Evolutionary conservation across 2,329 filamentous ascomycete species (phyloP).

Genomic region (Penicillium sp.): DNA sequence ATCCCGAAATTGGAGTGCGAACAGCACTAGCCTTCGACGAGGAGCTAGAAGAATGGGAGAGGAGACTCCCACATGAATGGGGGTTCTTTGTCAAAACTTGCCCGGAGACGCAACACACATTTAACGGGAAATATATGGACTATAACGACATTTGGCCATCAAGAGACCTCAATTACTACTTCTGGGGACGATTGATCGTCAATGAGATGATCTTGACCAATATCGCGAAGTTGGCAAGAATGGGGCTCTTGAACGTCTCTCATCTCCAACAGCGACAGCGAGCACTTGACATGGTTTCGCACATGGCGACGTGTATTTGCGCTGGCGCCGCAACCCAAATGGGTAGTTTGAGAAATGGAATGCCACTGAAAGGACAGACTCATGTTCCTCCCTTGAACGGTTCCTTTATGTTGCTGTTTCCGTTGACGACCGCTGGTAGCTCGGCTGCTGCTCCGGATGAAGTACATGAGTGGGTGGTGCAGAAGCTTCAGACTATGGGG

Average conservation of each 20-base stretch:
- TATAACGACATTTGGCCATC: slow-evolving; percentile 24
- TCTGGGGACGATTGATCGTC: slow-evolving; percentile 20
- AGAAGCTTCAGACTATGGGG: slow-evolving; percentile 21
- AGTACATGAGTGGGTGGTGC: slow-evolving; percentile 22
- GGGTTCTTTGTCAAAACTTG: slow-evolving; percentile 12
- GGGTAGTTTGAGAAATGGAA: slow-evolving; percentile 3
- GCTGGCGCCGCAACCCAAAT: slow-evolving; percentile 22
- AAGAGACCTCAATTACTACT: slow-evolving; percentile 23
- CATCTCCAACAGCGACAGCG: slow-evolving; percentile 14
- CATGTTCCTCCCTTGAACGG: slow-evolving; percentile 22
- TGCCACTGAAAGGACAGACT: not conserved
- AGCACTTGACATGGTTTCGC: slow-evolving; percentile 15
- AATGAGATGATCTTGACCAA: slow-evolving; percentile 23
- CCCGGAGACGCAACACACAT: slow-evolving; percentile 11
- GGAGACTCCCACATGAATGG: slow-evolving; percentile 17
- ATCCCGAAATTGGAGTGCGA: not conserved
- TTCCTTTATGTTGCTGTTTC: slow-evolving; percentile 25
- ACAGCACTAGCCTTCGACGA: slow-evolving; percentile 14
- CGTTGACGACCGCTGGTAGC: slow-evolving; percentile 21
- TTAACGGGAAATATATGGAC: slow-evolving; percentile 22
- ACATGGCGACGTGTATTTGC: slow-evolving; percentile 24
- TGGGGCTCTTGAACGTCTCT: not conserved
- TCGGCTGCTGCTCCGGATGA: slow-evolving; percentile 21
- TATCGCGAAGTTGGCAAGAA: not conserved
- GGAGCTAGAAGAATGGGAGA: slow-evolving; percentile 22